These are phyloP conservation scores for Chiua virens DNA, from an alignment of 768 basidiomycete genomes.

Conservation along the genomic window DNA sequence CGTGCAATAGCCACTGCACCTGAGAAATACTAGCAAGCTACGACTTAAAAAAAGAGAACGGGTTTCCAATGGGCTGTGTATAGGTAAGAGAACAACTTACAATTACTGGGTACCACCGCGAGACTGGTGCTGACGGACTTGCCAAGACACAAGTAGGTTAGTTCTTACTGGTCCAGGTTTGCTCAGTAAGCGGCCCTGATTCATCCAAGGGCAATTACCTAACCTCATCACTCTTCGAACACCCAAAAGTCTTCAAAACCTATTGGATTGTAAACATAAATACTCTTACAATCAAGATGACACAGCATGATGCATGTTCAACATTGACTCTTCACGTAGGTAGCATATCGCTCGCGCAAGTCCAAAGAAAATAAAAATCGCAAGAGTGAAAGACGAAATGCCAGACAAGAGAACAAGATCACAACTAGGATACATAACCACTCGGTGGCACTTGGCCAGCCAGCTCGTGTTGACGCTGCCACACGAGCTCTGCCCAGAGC, in stretches of 20 bases:
- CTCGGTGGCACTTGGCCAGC: slow-evolving; percentile 13
- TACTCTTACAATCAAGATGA: slow-evolving; percentile 20
- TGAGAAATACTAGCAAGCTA: too few relatives aligned
- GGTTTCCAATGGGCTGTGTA: too few relatives aligned
- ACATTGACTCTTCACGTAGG: slow-evolving; percentile 2
- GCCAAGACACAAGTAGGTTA: too few relatives aligned
- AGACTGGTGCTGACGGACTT: too few relatives aligned
- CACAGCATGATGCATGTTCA: slow-evolving; percentile 12
- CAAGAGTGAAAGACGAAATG: slow-evolving; percentile 11
- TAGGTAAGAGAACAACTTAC: too few relatives aligned
- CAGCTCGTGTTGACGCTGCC: slow-evolving; percentile 71
- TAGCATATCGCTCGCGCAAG: slow-evolving; percentile 16
- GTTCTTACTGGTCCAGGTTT: too few relatives aligned
- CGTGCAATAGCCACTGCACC: too few relatives aligned
- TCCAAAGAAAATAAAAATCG: not conserved
- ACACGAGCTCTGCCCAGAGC: slow-evolving; percentile 88
- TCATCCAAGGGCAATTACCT: too few relatives aligned
- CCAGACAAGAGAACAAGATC: slow-evolving; percentile 8
- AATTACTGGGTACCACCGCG: too few relatives aligned
- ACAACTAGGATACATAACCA: not conserved
- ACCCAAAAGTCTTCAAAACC: not conserved
- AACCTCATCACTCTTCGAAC: too few relatives aligned
- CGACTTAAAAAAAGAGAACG: too few relatives aligned
- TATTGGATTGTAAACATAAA: slow-evolving; percentile 13
- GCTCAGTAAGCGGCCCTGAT: too few relatives aligned